These are phyloP conservation scores for Suhomyces maxii DNA, from an alignment of 1,139 yeast genomes.

Conservation along the genomic window DNA sequence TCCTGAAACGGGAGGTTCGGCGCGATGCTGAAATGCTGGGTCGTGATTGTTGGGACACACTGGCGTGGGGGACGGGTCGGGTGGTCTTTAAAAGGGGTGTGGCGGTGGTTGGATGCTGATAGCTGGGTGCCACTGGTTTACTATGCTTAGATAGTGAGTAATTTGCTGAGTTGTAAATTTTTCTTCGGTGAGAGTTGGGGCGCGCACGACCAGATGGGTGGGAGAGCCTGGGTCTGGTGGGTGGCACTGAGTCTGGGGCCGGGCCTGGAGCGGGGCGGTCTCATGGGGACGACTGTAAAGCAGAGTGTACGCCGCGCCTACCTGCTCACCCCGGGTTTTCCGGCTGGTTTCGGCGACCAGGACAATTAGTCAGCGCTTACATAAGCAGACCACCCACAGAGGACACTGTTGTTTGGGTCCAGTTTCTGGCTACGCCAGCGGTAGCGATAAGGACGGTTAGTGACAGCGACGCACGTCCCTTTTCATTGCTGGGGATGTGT, in stretches of 20 bases:
- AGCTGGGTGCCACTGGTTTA: neutral
- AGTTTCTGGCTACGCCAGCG: too few relatives aligned
- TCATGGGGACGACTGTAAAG: too few relatives aligned
- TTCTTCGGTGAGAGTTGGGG: constrained; percentile 3
- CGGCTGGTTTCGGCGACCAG: too few relatives aligned
- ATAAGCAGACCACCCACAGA: neutral
- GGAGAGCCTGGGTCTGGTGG: neutral
- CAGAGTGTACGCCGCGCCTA: too few relatives aligned
- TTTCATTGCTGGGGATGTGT: too few relatives aligned
- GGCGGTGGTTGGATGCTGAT: neutral
- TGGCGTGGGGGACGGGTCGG: neutral
- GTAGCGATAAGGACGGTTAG: too few relatives aligned
- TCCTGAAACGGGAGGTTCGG: too few relatives aligned
- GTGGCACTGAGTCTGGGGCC: too few relatives aligned
- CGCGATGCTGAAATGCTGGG: neutral
- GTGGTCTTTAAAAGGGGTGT: neutral
- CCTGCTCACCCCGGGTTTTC: too few relatives aligned
- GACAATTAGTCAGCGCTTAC: neutral
- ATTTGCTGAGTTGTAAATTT: constrained; percentile 10
- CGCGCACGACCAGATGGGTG: constrained; percentile 3
- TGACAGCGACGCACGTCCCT: too few relatives aligned
- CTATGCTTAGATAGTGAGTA: neutral
- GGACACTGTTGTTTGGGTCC: too few relatives aligned
- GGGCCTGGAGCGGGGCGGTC: too few relatives aligned
- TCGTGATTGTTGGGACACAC: neutral